Evolutionary conservation across 768 basidiomycete genomes (phyloP), one percentile per base, ranked within the genome.

Genomic region (Suillus fuscotomentosus): DNA sequence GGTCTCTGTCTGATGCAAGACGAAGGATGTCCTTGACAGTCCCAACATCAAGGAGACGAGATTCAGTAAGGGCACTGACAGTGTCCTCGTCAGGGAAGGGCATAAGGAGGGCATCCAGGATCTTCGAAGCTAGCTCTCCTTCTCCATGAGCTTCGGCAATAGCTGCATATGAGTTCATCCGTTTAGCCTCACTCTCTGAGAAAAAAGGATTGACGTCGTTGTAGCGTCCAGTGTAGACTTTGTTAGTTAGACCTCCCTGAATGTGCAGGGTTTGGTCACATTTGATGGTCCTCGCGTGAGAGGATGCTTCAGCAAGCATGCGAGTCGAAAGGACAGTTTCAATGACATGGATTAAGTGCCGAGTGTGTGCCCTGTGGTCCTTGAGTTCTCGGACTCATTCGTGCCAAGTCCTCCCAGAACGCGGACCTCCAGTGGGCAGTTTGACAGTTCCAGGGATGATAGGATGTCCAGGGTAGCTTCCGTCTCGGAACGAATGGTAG

Each of bases 221-320:
- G 1, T 47, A 47, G 4, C 2, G n/a, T 4, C 45, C 13, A 11
- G 13, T 13, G 13, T 39, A 39, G 11, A 39, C 9, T n/a, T n/a
- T n/a, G 1, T n/a, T 2, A n/a, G 45, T n/a, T 0, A 47, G n/a
- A n/a, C 45, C 45, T 0, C 45, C n/a, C 14, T 47, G 20, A 1
- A 47, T n/a, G 11, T 47, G 45, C 3, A 47, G 0, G 0, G 5
- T 4, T 10, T 47, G 4, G n/a, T 47, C 45, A 47, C n/a, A 47
- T n/a, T 47, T 22, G 10, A 47, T 47, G 5, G n/a, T 47, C 0
- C 2, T 1, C 0, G 2, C 3, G 0, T 0, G 7, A 4, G n/a
- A 13, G 0, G 22, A 22, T 4, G 47, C 47, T 6, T 48, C 47
- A 2, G 47, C 22, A 22, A 22, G 47, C 47, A 48, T 48, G 5